Percentiles rank a stretch among this genome's conserved stretches.
phyloP scores from a whole-genome alignment of 2,329 filamentous ascomycete species.

The Colletotrichum limetticola region DNA sequence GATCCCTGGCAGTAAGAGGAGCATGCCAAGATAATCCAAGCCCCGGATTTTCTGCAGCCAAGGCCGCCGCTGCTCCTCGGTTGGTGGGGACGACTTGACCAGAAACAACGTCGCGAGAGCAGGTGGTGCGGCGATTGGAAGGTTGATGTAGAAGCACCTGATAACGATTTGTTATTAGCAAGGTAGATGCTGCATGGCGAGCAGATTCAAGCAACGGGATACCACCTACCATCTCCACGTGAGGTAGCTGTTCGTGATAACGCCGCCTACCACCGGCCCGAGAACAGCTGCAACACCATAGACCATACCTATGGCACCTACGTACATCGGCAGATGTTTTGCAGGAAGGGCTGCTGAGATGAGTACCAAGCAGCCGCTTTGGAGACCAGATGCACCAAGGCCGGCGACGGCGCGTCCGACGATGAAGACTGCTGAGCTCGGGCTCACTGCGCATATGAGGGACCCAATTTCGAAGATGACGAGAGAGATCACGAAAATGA shows the following conservation, averaged over 20 bases:
- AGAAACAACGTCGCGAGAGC: constrained; percentile 41
- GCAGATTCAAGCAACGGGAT: not conserved
- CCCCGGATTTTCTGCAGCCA: constrained; percentile 32
- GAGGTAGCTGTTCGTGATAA: constrained; percentile 23
- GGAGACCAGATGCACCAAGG: constrained; percentile 45
- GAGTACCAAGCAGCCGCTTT: constrained; percentile 24
- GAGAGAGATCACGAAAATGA: constrained; percentile 42
- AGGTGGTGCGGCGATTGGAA: constrained; percentile 41
- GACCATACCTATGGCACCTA: constrained; percentile 24
- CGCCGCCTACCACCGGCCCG: constrained; percentile 34
- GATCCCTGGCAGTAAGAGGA: constrained; percentile 36
- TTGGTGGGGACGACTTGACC: constrained; percentile 26
- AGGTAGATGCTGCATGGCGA: too few species aligned
- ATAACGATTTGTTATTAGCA: not conserved
- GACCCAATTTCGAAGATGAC: constrained; percentile 46
- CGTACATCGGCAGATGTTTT: constrained; percentile 16
- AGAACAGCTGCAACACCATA: constrained; percentile 26
- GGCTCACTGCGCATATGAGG: constrained; percentile 48
- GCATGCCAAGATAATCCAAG: constrained; percentile 38
- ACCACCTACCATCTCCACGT: constrained; percentile 20
- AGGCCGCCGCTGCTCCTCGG: constrained; percentile 24
- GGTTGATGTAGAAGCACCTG: constrained; percentile 43
- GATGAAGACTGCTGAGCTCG: constrained; percentile 47
- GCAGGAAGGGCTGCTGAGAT: constrained; percentile 22
- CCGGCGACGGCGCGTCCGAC: constrained; percentile 50